Evolutionary conservation across 768 basidiomycete genomes (phyloP).

Genomic region (Tricholoma matsutake): DNA sequence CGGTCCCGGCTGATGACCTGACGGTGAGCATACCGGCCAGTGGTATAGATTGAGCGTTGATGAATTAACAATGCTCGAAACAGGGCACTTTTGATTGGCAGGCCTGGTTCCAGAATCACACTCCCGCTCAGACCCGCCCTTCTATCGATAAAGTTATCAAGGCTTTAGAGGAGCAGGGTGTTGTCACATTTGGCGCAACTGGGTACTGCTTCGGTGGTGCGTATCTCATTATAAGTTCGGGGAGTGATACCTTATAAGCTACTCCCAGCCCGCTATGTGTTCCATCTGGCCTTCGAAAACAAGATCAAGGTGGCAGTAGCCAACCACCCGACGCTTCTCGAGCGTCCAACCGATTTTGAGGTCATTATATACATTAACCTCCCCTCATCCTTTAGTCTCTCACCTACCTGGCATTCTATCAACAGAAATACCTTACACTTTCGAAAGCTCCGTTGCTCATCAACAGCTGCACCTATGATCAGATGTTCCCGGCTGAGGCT

Average conservation of each 20-base stretch:
- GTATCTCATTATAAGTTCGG: slow-evolving; percentile 3
- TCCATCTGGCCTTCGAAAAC: slow-evolving; percentile 60
- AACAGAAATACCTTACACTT: too few relatives aligned
- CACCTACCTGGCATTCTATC: too few relatives aligned
- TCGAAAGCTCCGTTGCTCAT: slow-evolving; percentile 56
- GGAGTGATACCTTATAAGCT: background rate
- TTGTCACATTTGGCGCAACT: slow-evolving; percentile 54
- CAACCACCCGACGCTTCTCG: slow-evolving; percentile 61
- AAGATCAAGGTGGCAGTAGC: slow-evolving; percentile 46
- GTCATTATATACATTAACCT: slow-evolving; percentile 32
- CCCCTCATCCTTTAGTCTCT: too few relatives aligned
- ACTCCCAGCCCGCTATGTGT: slow-evolving; percentile 46
- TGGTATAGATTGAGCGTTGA: too few relatives aligned
- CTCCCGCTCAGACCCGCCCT: slow-evolving; percentile 39
- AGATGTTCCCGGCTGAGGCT: slow-evolving; percentile 44
- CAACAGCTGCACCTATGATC: slow-evolving; percentile 59
- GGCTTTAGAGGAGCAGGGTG: slow-evolving; percentile 55
- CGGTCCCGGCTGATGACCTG: background rate
- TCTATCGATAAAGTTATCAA: slow-evolving; percentile 38
- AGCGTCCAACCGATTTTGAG: slow-evolving; percentile 59
- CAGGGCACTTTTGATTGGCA: slow-evolving; percentile 19
- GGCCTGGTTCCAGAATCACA: slow-evolving; percentile 46
- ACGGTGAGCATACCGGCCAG: background rate
- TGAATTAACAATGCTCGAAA: too few relatives aligned
- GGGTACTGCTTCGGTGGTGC: slow-evolving; percentile 72